These are phyloP conservation scores for Suillus alpinus DNA, from an alignment of 768 basidiomycete genomes.

Conservation along the genomic window DNA sequence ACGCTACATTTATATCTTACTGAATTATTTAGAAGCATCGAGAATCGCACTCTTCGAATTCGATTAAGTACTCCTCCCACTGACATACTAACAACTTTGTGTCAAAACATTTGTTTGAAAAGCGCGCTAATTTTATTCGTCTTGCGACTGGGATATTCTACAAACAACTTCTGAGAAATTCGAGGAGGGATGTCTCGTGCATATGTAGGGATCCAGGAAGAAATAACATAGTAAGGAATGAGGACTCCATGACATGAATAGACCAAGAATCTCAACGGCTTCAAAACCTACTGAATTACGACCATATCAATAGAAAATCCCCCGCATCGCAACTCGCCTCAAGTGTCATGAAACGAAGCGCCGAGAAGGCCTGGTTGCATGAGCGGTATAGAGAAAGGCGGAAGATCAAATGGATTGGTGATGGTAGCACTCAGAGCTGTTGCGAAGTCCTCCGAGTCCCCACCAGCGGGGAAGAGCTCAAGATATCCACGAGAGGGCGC, in stretches of 20 bases:
- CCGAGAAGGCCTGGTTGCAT: neutral
- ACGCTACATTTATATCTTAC: neutral
- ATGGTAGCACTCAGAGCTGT: neutral
- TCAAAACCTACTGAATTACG: neutral
- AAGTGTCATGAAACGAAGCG: neutral
- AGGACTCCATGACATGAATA: neutral
- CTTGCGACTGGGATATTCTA: neutral
- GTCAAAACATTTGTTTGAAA: neutral
- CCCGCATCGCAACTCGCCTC: neutral
- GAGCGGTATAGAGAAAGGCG: neutral
- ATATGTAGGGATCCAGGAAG: neutral
- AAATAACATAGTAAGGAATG: neutral
- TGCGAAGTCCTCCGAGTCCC: neutral
- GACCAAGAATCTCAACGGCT: neutral
- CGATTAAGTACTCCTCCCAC: neutral
- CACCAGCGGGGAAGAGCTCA: neutral
- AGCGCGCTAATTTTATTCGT: neutral
- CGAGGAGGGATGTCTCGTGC: neutral
- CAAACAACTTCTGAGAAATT: neutral
- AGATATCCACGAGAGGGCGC: neutral
- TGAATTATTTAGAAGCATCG: neutral
- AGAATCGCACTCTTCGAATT: neutral
- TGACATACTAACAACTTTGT: neutral
- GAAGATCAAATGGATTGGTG: slow-evolving; percentile 1
- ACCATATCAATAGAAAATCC: neutral